These are phyloP conservation scores for Lepidopterella palustris DNA, from an alignment of 495 filamentous ascomycete species.

Conservation along the genomic window DNA sequence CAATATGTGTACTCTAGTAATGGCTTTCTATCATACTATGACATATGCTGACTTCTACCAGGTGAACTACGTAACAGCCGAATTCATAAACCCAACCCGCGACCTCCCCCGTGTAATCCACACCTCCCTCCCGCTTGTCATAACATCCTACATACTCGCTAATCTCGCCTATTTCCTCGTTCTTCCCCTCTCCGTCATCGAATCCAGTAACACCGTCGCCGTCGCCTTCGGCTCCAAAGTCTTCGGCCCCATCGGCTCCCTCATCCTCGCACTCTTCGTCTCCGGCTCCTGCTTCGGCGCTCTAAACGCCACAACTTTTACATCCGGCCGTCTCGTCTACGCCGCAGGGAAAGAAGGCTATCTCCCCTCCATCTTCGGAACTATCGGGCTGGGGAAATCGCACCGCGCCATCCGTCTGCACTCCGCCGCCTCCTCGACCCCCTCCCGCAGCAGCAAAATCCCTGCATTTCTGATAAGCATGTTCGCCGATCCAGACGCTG, in stretches of 20 bases:
- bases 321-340: slow-evolving; percentile 84
- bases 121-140: slow-evolving; percentile 93
- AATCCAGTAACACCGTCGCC: slow-evolving; percentile 82
- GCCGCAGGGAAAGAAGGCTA: slow-evolving; percentile 94
- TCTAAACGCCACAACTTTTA: slow-evolving; percentile 92
- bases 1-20: not conserved
- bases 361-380: slow-evolving; percentile 75
- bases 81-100: slow-evolving; percentile 84
- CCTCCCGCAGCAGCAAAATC: slow-evolving; percentile 1
- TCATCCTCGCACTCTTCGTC: slow-evolving; percentile 85
- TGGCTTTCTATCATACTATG: not conserved
- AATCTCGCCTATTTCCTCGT: slow-evolving; percentile 94
- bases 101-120: slow-evolving; percentile 94
- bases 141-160: slow-evolving; percentile 79
- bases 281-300: slow-evolving; percentile 79
- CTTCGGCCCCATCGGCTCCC: slow-evolving; percentile 73
- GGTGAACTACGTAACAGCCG: slow-evolving; percentile 96
- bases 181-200: slow-evolving; percentile 71
- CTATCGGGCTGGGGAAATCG: slow-evolving; percentile 56
- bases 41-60: slow-evolving; percentile 31
- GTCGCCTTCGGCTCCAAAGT: slow-evolving; percentile 89
- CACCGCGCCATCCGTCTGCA: slow-evolving; percentile 29
- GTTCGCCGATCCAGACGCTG: slow-evolving; percentile 37
- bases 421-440: slow-evolving; percentile 16
- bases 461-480: slow-evolving; percentile 16